These are phyloP conservation scores for Omphalotus olearius DNA, from an alignment of 1,284 basidiomycete species.

Conservation along the genomic window DNA sequence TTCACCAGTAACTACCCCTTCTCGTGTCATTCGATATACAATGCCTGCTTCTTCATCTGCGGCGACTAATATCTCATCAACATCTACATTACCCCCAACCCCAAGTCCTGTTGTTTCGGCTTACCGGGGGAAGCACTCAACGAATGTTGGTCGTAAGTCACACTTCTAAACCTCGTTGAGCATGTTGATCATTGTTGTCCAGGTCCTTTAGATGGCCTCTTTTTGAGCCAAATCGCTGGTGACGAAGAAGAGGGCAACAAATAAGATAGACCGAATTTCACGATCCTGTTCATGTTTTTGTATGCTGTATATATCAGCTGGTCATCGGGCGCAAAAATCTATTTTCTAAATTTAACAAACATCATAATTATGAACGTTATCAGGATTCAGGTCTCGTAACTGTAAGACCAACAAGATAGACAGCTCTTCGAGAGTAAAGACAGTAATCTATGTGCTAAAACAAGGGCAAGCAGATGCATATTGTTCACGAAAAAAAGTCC, in stretches of 20 bases:
- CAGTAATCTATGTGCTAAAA: no score
- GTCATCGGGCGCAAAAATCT: no score
- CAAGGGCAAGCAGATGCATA: no score
- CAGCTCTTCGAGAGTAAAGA: no score
- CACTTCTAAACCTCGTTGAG: background rate
- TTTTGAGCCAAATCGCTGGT: slow-evolving; percentile 7
- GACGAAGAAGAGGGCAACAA: slow-evolving; percentile 6
- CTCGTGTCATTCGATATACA: slow-evolving; percentile 10
- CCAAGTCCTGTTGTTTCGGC: slow-evolving; percentile 12
- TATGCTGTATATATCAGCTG: background rate
- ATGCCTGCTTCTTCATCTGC: slow-evolving; percentile 8
- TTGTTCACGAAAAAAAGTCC: no score
- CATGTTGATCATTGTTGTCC: background rate
- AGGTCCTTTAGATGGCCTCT: slow-evolving; percentile 13
- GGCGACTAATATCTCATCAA: slow-evolving; percentile 8
- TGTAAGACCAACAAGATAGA: no score
- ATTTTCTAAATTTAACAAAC: no score
- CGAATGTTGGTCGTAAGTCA: slow-evolving; percentile 11
- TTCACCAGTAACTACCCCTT: slow-evolving; percentile 11
- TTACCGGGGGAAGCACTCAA: slow-evolving; percentile 10
- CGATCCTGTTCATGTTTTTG: background rate
- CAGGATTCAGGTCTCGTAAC: no score
- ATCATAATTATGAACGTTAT: no score
- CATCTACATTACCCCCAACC: slow-evolving; percentile 13
- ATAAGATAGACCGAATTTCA: background rate